Base-by-base conservation (phyloP, 371 early-diverging fungal species). In the Lichtheimia ornata region DNA sequence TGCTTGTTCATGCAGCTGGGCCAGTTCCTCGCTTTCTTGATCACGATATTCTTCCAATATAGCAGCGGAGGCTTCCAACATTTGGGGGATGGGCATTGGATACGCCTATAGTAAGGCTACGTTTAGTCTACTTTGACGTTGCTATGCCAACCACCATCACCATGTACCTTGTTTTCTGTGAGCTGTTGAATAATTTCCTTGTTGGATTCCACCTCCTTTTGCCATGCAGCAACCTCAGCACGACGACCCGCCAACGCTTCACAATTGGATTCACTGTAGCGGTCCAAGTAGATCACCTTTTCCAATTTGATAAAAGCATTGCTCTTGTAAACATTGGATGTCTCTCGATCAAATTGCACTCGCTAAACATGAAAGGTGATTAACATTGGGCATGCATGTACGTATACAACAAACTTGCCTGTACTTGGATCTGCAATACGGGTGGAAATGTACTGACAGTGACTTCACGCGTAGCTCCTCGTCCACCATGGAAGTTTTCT, bases 301-400 rank as follows among this genome's bases (percentile, higher is more conserved):
- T 81, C 75, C 60, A 85, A 84, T 25, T 77, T 69, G 24, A 89
- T 63, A 65, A 78, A 88, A 4, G 81, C 83, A 70, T 91, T 84
- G 24, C 83, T 81, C 62, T 91, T 91, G 70, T 85, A 85, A 11
- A 84, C 77, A 42, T 76, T 74, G n/a, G 71, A 65, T 11, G 80
- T 81, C 5, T 76, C 71, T 20, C 86, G 71, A 76, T 88, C 84
- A 65, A 82, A 91, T 77, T 87, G 86, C 6, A 85, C 88, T 5
- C 91, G 77, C 85, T 87, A 67, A 40, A 50, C 17, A 50, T 40
- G 20, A 18, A 17, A 41, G 24, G 44, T 44, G 17, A 42, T 22
- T 18, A 53, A 12, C 5, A 4, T 2, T 28, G 28, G 4, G 4
- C 4, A 22, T 22, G 22, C 2, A 22, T n/a, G 18, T 45, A 45